Base-by-base conservation (phyloP, 2,329 filamentous ascomycete species). In the Trichophyton equinum region DNA sequence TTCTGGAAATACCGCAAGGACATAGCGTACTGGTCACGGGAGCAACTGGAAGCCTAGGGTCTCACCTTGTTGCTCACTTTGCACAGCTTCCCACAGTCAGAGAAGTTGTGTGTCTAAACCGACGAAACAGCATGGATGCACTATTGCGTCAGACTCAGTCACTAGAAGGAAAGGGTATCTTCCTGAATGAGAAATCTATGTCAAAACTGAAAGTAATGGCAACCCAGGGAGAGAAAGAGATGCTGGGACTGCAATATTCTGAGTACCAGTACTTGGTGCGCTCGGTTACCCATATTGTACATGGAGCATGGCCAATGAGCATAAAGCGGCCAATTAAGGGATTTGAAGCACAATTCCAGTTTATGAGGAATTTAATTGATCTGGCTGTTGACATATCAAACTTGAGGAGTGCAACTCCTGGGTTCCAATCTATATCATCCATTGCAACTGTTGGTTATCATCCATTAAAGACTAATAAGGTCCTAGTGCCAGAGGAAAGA, bases 291-390 rank as follows among this genome's bases (percentile, higher is more conserved):
- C 76, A 81, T 62, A 75, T 83, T 46, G 61, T 80, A 20, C 81
- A 83, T 69, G 82, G 80, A 64, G 79, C 80, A 0, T 82, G 78
- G 78, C 76, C 75, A 0, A 81, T 83, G 69, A 80, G 81, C 68
- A 80, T 78, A 67, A 81, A 79, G 67, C 74, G 81, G 18, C 69
- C 75, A 0, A 62, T 82, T 5, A 70, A 74, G 25, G 79, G 75
- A 0, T 83, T 83, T 60, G 77, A 79, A 65, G 72, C 76, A 0
- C 77, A 82, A 63, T 75, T 83, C 46, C 72, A 75, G 2, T 76
- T 78, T 2, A 75, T 83, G 58, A 75, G 78, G 4, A 77, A 79
- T 63, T 68, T 85, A 4, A 72, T 80, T 6, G 69, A 78, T 44
- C 68, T 83, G 2, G 77, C 78, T 0, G 61, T 69, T 1, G 72